A percentile compares a stretch with the other conserved stretches of the same genome.
phyloP scores from a whole-genome alignment of 495 filamentous ascomycete species.

The Neurospora tetrasperma region DNA sequence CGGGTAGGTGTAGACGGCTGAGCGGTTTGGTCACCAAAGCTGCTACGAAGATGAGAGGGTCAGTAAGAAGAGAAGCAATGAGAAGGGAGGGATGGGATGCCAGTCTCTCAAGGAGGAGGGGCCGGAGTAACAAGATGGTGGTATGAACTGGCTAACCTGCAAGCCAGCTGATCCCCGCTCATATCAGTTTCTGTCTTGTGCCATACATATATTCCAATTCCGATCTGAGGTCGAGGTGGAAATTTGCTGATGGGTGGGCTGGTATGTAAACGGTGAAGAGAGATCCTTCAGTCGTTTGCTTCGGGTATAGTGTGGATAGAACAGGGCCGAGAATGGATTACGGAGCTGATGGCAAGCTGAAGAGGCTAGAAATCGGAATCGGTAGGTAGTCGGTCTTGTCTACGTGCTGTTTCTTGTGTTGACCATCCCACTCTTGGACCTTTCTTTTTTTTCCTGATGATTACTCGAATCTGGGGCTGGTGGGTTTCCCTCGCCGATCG shows the following conservation, averaged over 20 bases:
- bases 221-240: neutral
- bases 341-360: neutral
- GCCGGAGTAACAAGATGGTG: conserved; percentile 8
- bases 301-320: neutral
- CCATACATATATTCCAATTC: conserved; percentile 11
- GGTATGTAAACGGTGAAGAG: neutral
- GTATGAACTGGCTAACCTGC: conserved; percentile 46
- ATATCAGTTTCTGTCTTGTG: conserved; percentile 43
- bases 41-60: conserved; percentile 25
- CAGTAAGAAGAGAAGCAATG: neutral
- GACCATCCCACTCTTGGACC: neutral
- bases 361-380: neutral
- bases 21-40: conserved; percentile 70
- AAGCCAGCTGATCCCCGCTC: conserved; percentile 65
- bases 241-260: neutral
- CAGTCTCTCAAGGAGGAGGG: neutral
- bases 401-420: neutral
- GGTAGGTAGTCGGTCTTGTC: neutral
- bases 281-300: neutral
- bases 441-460: neutral
- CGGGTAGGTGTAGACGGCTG: conserved; percentile 68
- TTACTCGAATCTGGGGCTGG: neutral
- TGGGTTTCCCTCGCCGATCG: neutral
- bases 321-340: neutral
- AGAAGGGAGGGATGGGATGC: neutral